Conservation (phyloP, 2,329 filamentous ascomycete genomes). For the Mycosphaerelloides madeirae region DNA sequence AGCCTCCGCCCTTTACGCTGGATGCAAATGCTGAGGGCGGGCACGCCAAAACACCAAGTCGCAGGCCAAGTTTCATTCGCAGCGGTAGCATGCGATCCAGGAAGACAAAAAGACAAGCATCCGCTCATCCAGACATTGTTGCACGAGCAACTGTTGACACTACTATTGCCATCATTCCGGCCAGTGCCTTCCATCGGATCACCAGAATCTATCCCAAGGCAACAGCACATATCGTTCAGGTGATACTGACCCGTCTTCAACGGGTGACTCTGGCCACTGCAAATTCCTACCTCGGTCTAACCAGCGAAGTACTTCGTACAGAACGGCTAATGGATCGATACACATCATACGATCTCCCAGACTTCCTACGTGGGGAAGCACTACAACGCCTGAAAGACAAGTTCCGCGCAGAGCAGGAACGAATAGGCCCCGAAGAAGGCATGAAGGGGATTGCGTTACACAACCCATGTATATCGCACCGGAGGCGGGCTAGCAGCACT, state of each 20-base stretch:
- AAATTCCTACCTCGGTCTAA: conserved; percentile 88
- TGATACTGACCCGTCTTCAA: conserved; percentile 90
- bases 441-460: conserved; percentile 93
- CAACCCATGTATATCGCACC: conserved; percentile 64
- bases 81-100: conserved; percentile 13
- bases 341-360: conserved; percentile 85
- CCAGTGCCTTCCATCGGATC: conserved; percentile 86
- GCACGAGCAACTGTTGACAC: conserved; percentile 95
- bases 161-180: conserved; percentile 96
- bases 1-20: conserved; percentile 28
- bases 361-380: conserved; percentile 78
- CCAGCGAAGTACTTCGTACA: conserved; percentile 83
- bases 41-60: conserved; percentile 17
- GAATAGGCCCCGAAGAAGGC: conserved; percentile 72
- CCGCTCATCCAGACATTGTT: conserved; percentile 92
- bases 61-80: conserved; percentile 24
- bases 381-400: conserved; percentile 86
- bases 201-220: conserved; percentile 94
- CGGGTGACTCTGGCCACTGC: conserved; percentile 91
- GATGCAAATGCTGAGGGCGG: conserved; percentile 27
- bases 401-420: conserved; percentile 71
- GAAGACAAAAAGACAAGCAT: conserved; percentile 51
- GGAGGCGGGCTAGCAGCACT: conserved; percentile 63
- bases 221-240: conserved; percentile 94
- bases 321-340: conserved; percentile 93